phyloP scores from a whole-genome alignment of 306 rosid genomes.

The Cicer arietinum region DNA sequence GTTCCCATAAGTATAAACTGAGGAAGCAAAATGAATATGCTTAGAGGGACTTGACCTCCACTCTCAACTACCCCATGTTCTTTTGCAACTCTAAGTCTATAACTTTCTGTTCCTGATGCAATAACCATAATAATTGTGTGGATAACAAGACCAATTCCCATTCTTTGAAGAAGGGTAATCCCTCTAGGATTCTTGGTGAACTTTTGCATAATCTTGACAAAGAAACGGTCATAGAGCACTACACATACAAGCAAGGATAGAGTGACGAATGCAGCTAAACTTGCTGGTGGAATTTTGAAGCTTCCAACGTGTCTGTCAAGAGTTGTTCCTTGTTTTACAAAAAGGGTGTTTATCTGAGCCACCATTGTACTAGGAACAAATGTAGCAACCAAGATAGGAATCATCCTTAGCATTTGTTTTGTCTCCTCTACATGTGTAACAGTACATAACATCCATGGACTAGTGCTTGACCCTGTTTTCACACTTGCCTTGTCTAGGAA shows the following conservation, averaged over 20 bases:
- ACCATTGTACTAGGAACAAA: slow-evolving; percentile 68
- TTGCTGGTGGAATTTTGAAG: slow-evolving; percentile 78
- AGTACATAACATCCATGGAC: slow-evolving; percentile 71
- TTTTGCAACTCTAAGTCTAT: slow-evolving; percentile 57
- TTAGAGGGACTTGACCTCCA: slow-evolving; percentile 60
- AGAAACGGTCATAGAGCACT: slow-evolving; percentile 66
- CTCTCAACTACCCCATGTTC: slow-evolving; percentile 46
- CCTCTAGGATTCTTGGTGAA: slow-evolving; percentile 82
- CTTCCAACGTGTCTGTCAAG: slow-evolving; percentile 69
- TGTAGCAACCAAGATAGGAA: slow-evolving; percentile 70
- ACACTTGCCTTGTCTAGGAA: slow-evolving; percentile 77
- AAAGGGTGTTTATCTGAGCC: slow-evolving; percentile 68
- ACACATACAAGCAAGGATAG: slow-evolving; percentile 73
- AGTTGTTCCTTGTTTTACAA: slow-evolving; percentile 80
- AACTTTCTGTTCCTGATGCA: slow-evolving; percentile 62
- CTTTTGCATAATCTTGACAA: slow-evolving; percentile 54
- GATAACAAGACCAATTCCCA: slow-evolving; percentile 71
- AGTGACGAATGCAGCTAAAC: slow-evolving; percentile 69
- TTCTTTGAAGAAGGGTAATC: slow-evolving; percentile 73
- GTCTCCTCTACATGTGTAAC: slow-evolving; percentile 91
- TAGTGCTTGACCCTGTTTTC: slow-evolving; percentile 43
- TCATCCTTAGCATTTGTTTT: slow-evolving; percentile 79
- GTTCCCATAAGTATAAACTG: slow-evolving; percentile 75
- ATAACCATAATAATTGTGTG: slow-evolving; percentile 60
- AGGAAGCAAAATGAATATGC: slow-evolving; percentile 78